These are phyloP conservation scores for Kluyveromyces marxianus DNA, from an alignment of 1,139 yeast species.

Conservation along the genomic window DNA sequence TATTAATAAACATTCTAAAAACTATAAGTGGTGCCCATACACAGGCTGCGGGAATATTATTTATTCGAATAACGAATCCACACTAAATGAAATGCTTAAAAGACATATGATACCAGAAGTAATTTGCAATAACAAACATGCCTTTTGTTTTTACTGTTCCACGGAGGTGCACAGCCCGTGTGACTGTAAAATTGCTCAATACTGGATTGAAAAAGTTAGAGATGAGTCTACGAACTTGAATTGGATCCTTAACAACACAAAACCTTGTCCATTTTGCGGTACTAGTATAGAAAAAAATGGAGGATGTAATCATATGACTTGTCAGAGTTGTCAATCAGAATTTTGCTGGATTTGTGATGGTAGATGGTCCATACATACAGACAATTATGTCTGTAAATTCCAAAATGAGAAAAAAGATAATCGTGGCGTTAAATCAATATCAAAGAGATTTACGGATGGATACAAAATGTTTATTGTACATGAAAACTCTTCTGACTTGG, in stretches of 20 bases:
- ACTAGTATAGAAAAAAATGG: slow-evolving; percentile 71
- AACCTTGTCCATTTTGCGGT: slow-evolving; percentile 59
- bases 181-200: slow-evolving; percentile 60
- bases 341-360: slow-evolving; percentile 93
- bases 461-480: slow-evolving; percentile 72
- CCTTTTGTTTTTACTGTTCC: slow-evolving; percentile 75
- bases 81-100: slow-evolving; percentile 19
- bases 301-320: slow-evolving; percentile 94
- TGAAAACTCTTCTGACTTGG: slow-evolving; percentile 70
- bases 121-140: slow-evolving; percentile 56
- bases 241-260: slow-evolving; percentile 87
- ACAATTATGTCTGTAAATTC: slow-evolving; percentile 39
- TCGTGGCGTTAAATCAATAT: slow-evolving; percentile 34
- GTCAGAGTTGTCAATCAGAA: slow-evolving; percentile 67
- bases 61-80: slow-evolving; percentile 37
- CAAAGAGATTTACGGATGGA: slow-evolving; percentile 69
- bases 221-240: slow-evolving; percentile 86
- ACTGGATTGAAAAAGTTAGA: slow-evolving; percentile 73
- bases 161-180: slow-evolving; percentile 77
- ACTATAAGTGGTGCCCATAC: slow-evolving; percentile 74
- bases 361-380: slow-evolving; percentile 69
- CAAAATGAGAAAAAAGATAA: slow-evolving; percentile 46
- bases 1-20: slow-evolving; percentile 45
- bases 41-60: slow-evolving; percentile 69
- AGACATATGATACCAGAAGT: slow-evolving; percentile 33